Evolutionary conservation across 2,329 filamentous ascomycete species (phyloP).

Genomic region (Neoscytalidium dimidiatum): DNA sequence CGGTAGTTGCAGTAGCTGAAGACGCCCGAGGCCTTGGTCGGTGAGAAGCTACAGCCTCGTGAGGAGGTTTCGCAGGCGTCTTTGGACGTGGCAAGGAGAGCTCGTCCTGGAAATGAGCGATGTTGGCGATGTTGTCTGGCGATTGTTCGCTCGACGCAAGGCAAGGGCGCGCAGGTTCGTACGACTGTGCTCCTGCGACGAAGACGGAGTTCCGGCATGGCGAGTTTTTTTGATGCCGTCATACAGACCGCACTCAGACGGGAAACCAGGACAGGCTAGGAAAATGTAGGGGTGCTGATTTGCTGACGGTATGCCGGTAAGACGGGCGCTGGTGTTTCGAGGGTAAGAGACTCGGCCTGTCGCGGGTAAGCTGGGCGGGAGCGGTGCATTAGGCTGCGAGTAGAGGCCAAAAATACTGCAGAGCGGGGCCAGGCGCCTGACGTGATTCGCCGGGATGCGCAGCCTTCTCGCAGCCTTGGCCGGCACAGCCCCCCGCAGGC

Average conservation of each 20-base stretch:
- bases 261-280: not conserved
- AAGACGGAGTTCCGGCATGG: not conserved
- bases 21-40: not conserved
- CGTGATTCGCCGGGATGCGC: not conserved
- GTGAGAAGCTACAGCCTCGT: not conserved
- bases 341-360: constrained; percentile 2
- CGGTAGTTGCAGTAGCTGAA: not conserved
- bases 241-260: not conserved
- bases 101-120: too few species aligned
- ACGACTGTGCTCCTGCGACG: not conserved
- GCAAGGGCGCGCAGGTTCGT: not conserved
- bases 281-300: not conserved
- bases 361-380: constrained; percentile 1
- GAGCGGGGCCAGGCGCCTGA: not conserved
- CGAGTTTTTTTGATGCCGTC: not conserved
- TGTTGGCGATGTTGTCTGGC: too few species aligned
- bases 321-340: not conserved
- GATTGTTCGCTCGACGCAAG: too few species aligned
- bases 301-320: constrained; percentile 1
- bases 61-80: not conserved
- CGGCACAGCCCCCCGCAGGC: constrained; percentile 1
- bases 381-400: not conserved
- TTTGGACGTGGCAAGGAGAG: too few species aligned
- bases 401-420: constrained; percentile 1
- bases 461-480: not conserved